These are phyloP conservation scores for Echinosophora koreensis DNA, from an alignment of 306 rosid species.

Conservation along the genomic window DNA sequence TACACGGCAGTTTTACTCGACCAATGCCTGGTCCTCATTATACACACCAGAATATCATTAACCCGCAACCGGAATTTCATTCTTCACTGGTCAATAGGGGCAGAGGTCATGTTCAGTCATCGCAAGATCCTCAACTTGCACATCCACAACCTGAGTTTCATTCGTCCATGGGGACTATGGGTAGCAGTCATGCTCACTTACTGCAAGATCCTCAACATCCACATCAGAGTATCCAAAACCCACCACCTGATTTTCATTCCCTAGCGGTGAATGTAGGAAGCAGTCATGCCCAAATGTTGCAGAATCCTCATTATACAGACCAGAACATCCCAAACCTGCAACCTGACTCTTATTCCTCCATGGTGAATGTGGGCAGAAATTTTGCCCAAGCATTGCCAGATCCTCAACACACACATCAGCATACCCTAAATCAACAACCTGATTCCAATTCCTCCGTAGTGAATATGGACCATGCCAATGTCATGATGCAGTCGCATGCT, in stretches of 20 bases:
- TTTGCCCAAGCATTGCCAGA: conserved; percentile 33
- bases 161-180: conserved; percentile 25
- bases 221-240: conserved; percentile 26
- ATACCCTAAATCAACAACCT: conserved; percentile 23
- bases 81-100: conserved; percentile 32
- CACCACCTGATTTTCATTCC: conserved; percentile 36
- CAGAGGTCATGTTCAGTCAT: conserved; percentile 21
- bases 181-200: conserved; percentile 33
- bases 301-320: conserved; percentile 29
- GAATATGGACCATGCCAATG: conserved; percentile 35
- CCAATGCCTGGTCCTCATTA: conserved; percentile 31
- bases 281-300: background rate
- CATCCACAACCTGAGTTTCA: conserved; percentile 33
- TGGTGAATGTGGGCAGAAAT: background rate
- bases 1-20: background rate
- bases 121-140: conserved; percentile 28
- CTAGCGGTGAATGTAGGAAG: background rate
- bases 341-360: conserved; percentile 2
- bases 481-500: conserved; percentile 33
- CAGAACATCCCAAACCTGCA: conserved; percentile 16
- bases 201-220: conserved; percentile 34
- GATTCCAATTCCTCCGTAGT: background rate
- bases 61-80: conserved; percentile 28
- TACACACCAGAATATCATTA: conserved; percentile 22
- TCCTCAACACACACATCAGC: conserved; percentile 18